Evolutionary conservation across 768 basidiomycete species (phyloP), one percentile per base, ranked within the genome.

Genomic region (Lactarius vividus): DNA sequence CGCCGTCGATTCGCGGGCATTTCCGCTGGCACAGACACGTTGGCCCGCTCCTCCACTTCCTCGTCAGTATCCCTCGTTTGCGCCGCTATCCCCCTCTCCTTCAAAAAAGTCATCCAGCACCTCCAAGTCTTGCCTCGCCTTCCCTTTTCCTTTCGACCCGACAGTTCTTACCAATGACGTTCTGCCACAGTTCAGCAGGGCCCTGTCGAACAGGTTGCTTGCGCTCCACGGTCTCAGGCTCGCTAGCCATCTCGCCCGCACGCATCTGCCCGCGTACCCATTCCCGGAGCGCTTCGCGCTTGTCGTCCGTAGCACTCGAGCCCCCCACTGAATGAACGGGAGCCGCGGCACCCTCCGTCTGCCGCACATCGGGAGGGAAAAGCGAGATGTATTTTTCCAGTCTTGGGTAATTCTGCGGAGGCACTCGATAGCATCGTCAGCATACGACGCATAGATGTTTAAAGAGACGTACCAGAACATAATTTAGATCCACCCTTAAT

Each of bases 401-500:
- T 75, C 91, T 94, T 6, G 92, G 92, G 74, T 89, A 94, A 74
- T 93, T 85, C 92, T 94, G 66, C 13, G n/a, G 40, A 42, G 59
- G 46, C 5, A 1, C n/a, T 46, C 44, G 3, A 11, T 46, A 23
- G 20, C 11, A 13, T 23, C 46, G 13, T 13, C 15, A 23, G 44
- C 46, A 49, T 6, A 4, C 23, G n/a, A 20, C 23, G 26, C 10
- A 49, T 49, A 23, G 29, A 57, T 49, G n/a, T 59, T 23, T 31
- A 53, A 53, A 64, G 18, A 69, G 77, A 39, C 77, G 64, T 69
- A 94, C 95, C 75, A 94, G 73, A 58, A 96, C 85, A 73, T 98
- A 98, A 74, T 96, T 95, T 54, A 97, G 80, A 74, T 96, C 94
- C 16, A 96, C 83, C n/a, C 96, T 83, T 18, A 92, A 79, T 63